Evolutionary conservation across 345 rosid species (phyloP).

Genomic region (Zanthoxylum bungeanum): DNA sequence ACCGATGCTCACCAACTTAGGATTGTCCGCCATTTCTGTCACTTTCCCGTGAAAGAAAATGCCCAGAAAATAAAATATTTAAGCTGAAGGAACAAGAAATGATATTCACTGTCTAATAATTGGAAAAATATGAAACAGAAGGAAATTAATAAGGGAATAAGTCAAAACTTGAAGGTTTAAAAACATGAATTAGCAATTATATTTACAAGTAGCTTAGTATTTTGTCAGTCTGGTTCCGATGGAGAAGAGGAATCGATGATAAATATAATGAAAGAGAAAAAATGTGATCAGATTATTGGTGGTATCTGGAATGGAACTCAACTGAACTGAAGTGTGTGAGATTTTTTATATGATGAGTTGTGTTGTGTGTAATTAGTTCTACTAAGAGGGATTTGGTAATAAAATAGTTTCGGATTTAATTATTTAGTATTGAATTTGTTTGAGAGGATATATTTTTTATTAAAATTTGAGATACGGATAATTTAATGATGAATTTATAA

Average conservation of each 20-base stretch:
- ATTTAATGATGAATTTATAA: no score
- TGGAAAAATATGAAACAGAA: neutral
- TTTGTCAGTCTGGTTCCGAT: neutral
- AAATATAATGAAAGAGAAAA: neutral
- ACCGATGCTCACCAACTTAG: slow-evolving; percentile 46
- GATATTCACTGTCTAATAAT: slow-evolving; percentile 3
- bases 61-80: neutral
- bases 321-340: no score
- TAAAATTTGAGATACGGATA: no score
- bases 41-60: slow-evolving; percentile 23
- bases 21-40: slow-evolving; percentile 47
- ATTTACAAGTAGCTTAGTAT: no score
- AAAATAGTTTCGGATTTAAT: no score
- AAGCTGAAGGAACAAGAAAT: neutral
- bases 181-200: neutral
- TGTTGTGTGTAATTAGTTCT: no score
- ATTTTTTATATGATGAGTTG: neutral
- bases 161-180: slow-evolving; percentile 20
- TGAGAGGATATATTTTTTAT: no score
- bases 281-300: neutral
- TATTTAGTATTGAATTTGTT: no score
- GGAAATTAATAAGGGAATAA: neutral
- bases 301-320: no score
- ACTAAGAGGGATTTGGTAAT: no score
- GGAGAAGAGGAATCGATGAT: neutral